A percentile compares a stretch with the other conserved stretches of the same genome.
Conservation (phyloP, 306 rosid genomes). For the Spatholobus suberectus region DNA sequence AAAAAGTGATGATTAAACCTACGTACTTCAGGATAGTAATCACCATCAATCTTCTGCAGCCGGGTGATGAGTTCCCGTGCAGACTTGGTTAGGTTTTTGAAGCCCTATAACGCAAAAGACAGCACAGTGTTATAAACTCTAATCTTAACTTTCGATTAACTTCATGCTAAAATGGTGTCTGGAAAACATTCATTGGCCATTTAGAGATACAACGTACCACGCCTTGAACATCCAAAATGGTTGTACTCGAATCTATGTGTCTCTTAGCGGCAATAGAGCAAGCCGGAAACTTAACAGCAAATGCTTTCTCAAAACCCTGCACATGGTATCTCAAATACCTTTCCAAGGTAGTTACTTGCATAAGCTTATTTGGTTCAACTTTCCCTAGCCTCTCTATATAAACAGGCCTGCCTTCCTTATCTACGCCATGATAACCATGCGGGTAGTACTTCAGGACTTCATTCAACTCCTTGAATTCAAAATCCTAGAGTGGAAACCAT, state of each 20-base stretch:
- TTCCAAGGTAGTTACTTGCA: constrained; percentile 79
- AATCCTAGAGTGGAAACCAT: constrained; percentile 60
- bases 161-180: constrained; percentile 1
- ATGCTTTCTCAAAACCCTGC: constrained; percentile 74
- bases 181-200: constrained; percentile 1
- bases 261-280: constrained; percentile 91
- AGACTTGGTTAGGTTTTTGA: constrained; percentile 76
- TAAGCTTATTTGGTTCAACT: constrained; percentile 76
- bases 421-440: constrained; percentile 90
- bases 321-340: constrained; percentile 87
- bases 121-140: constrained; percentile 23
- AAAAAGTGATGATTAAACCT: background rate
- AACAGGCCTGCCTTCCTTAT: constrained; percentile 85
- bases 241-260: constrained; percentile 80
- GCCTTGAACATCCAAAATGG: constrained; percentile 90
- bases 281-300: constrained; percentile 85
- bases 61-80: constrained; percentile 77
- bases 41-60: constrained; percentile 85
- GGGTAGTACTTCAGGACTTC: constrained; percentile 82
- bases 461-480: constrained; percentile 69
- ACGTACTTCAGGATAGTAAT: constrained; percentile 93
- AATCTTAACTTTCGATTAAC: background rate
- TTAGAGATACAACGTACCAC: constrained; percentile 60
- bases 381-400: constrained; percentile 86
- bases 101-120: constrained; percentile 59